Evolutionary conservation across 192 early-diverging fungal genomes (phyloP).

Genomic region (Podila epigama): DNA sequence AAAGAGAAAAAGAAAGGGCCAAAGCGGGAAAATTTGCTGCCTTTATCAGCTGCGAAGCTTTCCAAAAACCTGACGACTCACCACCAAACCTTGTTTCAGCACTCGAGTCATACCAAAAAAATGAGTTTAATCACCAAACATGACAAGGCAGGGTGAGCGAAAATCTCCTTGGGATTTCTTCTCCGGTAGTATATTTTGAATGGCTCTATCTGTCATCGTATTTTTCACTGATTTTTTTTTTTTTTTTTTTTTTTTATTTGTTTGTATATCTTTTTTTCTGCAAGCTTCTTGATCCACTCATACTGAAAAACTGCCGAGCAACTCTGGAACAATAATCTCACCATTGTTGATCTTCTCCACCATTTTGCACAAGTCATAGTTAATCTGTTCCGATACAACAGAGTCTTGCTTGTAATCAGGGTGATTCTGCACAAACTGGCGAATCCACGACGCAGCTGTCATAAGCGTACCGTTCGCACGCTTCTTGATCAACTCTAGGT

Average conservation of each 20-base stretch:
- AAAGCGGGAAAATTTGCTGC: too few species aligned
- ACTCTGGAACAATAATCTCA: slow-evolving; percentile 55
- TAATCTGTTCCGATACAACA: slow-evolving; percentile 84
- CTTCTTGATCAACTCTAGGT: slow-evolving; percentile 80
- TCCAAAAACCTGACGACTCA: neutral
- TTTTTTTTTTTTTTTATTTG: neutral
- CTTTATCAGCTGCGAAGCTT: neutral
- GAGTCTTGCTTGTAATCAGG: slow-evolving; percentile 91
- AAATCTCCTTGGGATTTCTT: too few species aligned
- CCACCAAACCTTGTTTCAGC: neutral
- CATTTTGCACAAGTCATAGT: slow-evolving; percentile 82
- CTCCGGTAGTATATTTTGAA: too few species aligned
- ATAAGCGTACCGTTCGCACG: slow-evolving; percentile 84
- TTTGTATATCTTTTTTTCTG: neutral
- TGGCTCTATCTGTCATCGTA: too few species aligned
- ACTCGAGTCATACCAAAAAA: too few species aligned
- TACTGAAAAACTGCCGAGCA: slow-evolving; percentile 53
- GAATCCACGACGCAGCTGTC: slow-evolving; percentile 91
- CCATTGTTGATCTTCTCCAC: slow-evolving; percentile 64
- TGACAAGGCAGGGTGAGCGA: too few species aligned
- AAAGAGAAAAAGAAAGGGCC: neutral
- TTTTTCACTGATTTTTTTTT: neutral
- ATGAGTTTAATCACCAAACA: too few species aligned
- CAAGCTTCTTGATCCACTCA: neutral
- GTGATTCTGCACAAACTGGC: slow-evolving; percentile 86